Percentiles rank a stretch among this genome's conserved stretches.
These are phyloP conservation scores for Aspergillus sergii DNA, from an alignment of 2,329 filamentous ascomycete species.

Conservation along the genomic window DNA sequence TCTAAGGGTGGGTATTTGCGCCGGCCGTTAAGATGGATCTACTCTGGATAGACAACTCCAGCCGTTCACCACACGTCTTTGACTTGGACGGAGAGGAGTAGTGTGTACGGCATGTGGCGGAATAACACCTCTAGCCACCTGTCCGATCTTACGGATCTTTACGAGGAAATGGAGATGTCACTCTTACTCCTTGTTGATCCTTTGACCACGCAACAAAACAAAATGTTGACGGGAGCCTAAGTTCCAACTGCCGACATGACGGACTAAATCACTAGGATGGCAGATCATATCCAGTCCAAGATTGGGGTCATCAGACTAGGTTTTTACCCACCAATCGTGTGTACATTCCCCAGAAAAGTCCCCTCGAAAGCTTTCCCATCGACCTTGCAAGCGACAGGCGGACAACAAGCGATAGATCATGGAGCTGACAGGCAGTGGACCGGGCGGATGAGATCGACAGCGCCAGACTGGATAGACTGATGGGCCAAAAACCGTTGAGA, in stretches of 20 bases:
- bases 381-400: conserved; percentile 7
- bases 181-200: not conserved
- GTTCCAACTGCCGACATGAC: conserved; percentile 10
- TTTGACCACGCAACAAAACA: not conserved
- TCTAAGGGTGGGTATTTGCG: not conserved
- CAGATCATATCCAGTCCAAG: conserved; percentile 1
- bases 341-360: not conserved
- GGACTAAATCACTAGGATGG: conserved; percentile 3
- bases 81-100: not conserved
- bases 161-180: not conserved
- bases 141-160: not conserved
- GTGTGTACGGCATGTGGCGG: not conserved
- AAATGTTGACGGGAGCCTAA: not conserved
- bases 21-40: not conserved
- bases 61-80: not conserved
- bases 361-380: conserved; percentile 8
- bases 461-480: conserved; percentile 13
- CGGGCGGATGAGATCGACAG: conserved; percentile 21
- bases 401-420: conserved; percentile 11
- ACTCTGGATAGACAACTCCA: not conserved
- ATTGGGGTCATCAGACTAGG: not conserved
- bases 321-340: not conserved
- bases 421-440: conserved; percentile 14
- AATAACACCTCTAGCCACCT: not conserved
- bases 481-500: conserved; percentile 19